A percentile compares a stretch with the other conserved stretches of the same genome.
phyloP scores from a whole-genome alignment of 805 yeast genomes.

The Zygotorulaspora chibaensis region DNA sequence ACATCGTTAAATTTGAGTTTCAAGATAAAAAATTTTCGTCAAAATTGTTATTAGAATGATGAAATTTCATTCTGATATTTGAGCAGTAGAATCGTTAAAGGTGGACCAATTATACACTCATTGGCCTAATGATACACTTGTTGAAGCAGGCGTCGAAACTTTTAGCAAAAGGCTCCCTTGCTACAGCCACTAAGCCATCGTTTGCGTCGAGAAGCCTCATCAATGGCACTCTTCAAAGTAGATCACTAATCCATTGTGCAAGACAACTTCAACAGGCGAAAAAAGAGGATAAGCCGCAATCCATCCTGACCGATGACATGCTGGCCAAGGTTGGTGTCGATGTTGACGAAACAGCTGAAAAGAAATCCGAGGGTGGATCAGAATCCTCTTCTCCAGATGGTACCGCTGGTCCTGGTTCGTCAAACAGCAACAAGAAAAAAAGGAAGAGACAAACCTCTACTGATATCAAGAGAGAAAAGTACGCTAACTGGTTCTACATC shows the following conservation, averaged over 20 bases:
- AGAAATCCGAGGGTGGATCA: conserved; percentile 15
- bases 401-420: conserved; percentile 11
- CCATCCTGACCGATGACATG: conserved; percentile 75
- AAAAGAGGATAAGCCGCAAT: conserved; percentile 34
- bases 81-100: background rate
- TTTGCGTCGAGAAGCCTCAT: background rate
- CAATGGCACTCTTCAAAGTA: background rate
- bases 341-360: conserved; percentile 35
- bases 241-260: conserved; percentile 2
- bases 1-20: background rate
- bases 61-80: background rate
- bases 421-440: conserved; percentile 32
- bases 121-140: background rate
- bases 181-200: background rate
- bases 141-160: background rate
- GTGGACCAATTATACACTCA: background rate
- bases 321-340: conserved; percentile 83
- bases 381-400: conserved; percentile 17
- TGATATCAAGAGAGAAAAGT: conserved; percentile 76
- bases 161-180: background rate
- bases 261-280: conserved; percentile 11
- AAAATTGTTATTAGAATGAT: background rate
- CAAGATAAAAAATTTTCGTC: conserved; percentile 1
- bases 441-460: conserved; percentile 65
- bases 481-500: conserved; percentile 70